These are phyloP conservation scores for Dendrocalamus latiflorus DNA, from an alignment of 202 grass and related monocot genomes.

Conservation along the genomic window DNA sequence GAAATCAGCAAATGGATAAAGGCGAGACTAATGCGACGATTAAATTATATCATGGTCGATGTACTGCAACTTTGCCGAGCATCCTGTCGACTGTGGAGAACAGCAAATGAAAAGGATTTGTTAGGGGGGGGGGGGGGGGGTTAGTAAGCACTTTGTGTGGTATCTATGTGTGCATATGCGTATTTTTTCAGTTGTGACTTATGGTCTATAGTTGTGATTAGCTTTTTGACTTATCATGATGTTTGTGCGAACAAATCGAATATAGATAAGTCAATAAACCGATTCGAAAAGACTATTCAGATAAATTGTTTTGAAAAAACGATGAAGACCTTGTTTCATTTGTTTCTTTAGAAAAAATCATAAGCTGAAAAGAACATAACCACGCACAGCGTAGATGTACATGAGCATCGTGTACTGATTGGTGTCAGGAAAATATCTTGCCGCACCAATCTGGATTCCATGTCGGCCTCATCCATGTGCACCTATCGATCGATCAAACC, in stretches of 20 bases:
- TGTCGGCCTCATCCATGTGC: conserved; percentile 29
- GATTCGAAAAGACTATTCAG: rapidly evolving
- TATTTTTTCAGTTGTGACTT: no score
- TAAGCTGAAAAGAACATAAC: no score
- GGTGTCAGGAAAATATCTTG: not conserved
- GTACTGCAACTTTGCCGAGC: not conserved
- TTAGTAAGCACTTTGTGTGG: not conserved
- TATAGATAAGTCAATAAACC: no score
- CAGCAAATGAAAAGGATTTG: not conserved
- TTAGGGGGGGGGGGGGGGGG: no score
- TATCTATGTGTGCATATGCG: not conserved
- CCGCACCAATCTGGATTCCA: conserved; percentile 17
- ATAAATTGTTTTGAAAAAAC: no score
- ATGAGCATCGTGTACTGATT: not conserved
- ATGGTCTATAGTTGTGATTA: rapidly evolving
- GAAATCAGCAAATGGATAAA: not conserved
- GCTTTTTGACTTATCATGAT: no score
- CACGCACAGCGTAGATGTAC: not conserved
- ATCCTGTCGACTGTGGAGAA: not conserved
- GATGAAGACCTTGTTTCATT: rapidly evolving
- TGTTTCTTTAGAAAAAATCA: no score
- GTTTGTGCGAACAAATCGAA: no score
- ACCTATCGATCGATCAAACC: not conserved
- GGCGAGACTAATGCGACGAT: not conserved
- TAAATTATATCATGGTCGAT: not conserved